Percentiles rank a stretch among this genome's conserved stretches.
Evolutionary conservation across 192 early-diverging fungal genomes (phyloP).

Genomic region (Gryganskiella cystojenkinii): DNA sequence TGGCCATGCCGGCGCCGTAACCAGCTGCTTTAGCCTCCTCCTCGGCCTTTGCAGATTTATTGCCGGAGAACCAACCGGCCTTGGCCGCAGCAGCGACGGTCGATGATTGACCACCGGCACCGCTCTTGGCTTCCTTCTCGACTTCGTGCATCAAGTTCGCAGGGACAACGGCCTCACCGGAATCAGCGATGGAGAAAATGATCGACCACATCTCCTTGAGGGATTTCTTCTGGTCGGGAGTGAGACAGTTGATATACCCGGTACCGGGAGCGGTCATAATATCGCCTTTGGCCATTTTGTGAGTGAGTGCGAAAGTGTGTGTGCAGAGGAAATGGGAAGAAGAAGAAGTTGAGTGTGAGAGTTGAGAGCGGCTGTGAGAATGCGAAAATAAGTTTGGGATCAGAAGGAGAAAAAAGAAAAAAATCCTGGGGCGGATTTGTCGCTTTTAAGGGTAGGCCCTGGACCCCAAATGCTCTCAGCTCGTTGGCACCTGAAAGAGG

Average conservation of each 20-base stretch:
- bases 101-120: conserved; percentile 2
- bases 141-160: conserved; percentile 15
- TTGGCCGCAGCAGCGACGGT: conserved; percentile 33
- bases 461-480: too few species aligned
- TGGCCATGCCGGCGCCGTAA: conserved; percentile 31
- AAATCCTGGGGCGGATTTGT: too few species aligned
- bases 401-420: too few species aligned
- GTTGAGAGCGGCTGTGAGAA: too few species aligned
- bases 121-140: conserved; percentile 15
- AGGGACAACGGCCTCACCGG: conserved; percentile 16
- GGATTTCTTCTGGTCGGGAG: conserved; percentile 49
- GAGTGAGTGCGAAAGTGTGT: too few species aligned
- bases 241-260: conserved; percentile 62
- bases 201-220: conserved; percentile 64
- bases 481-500: too few species aligned
- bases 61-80: conserved; percentile 34
- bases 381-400: too few species aligned
- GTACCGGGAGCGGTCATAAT: conserved; percentile 34
- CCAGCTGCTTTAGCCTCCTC: conserved; percentile 26
- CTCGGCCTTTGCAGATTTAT: conserved; percentile 29
- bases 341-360: neutral
- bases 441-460: too few species aligned
- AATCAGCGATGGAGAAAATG: conserved; percentile 48
- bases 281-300: conserved; percentile 32
- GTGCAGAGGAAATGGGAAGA: neutral